Evolutionary conservation across 768 basidiomycete genomes (phyloP).

Genomic region (Pseudohyphozyma bogoriensis): DNA sequence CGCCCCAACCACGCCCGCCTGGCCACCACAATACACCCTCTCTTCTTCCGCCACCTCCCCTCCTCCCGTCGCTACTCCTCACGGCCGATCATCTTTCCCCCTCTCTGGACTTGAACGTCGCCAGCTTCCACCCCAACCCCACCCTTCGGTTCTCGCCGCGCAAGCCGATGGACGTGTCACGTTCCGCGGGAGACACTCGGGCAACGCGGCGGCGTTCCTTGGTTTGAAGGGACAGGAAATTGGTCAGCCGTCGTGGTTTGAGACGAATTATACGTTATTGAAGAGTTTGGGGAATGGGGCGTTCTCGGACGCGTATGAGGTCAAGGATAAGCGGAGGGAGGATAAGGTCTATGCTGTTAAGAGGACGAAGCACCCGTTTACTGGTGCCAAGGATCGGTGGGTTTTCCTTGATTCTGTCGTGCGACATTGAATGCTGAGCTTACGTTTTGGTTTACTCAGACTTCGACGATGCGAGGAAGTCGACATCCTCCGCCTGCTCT

Average conservation of each 20-base stretch:
- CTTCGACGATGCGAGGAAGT: constrained; percentile 84
- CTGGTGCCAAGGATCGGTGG: constrained; percentile 81
- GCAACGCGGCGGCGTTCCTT: too few relatives aligned
- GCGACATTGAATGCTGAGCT: neutral
- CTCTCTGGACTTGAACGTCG: constrained; percentile 13
- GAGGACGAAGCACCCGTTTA: constrained; percentile 75
- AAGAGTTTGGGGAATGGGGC: constrained; percentile 81
- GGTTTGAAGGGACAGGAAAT: constrained; percentile 17
- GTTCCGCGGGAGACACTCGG: too few relatives aligned
- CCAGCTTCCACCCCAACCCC: neutral
- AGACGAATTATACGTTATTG: constrained; percentile 66
- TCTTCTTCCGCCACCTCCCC: constrained; percentile 3
- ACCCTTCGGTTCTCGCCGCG: too few relatives aligned
- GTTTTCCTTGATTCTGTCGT: constrained; percentile 31
- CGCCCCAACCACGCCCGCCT: constrained; percentile 14
- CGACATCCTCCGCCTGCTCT: constrained; percentile 72
- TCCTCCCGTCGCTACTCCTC: constrained; percentile 11
- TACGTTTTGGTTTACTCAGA: constrained; percentile 21
- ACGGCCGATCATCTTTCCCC: constrained; percentile 23
- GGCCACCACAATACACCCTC: constrained; percentile 5
- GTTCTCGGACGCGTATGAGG: constrained; percentile 85
- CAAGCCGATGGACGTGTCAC: too few relatives aligned
- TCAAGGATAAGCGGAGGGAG: constrained; percentile 33
- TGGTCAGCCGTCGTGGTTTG: constrained; percentile 45
- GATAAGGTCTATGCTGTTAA: constrained; percentile 69